Evolutionary conservation across 495 filamentous ascomycete species (phyloP), one percentile per base, ranked within the genome.

Genomic region (Astrocystis sublimbata): DNA sequence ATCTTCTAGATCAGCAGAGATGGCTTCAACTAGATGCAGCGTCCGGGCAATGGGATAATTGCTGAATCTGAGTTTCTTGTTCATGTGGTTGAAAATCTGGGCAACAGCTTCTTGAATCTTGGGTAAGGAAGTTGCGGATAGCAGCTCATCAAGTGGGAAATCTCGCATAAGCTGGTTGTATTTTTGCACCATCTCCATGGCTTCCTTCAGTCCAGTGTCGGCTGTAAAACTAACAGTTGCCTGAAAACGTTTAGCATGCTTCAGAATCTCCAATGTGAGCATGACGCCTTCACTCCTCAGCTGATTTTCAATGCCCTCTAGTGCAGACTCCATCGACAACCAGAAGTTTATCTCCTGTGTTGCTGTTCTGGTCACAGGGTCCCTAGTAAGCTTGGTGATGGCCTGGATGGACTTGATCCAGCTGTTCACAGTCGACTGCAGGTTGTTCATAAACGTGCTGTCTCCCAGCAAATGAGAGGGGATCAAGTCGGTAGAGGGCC

Each of bases 151-250:
- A 42, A 97, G 83, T 2, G 94, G 94, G 65, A 99, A 99, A 70
- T 98, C 96, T 45, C 94, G 86, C 93, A 99, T 97, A 15, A 98
- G 81, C 74, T 94, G 91, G 74, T 99, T 99, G 77, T 97, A 98
- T 70, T 96, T 97, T 78, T 97, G 92, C 38, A 98, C 94, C 76
- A 88, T 86, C 63, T 99, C 93, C 66, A 88, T 92, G 45, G 92
- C 92, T 71, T 98, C 96, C 73, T 92, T 94, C 72, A 99, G 76
- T 2, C 94, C 93, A 46, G 93, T 98, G 72, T 99, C 94, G 12
- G 93, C 88, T 43, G 86, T 86, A 70, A 99, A 99, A 80, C 96
- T 97, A 64, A 97, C 89, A 21, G 93, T 97, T 17, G 93, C 92
- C 75, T 96, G 91, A 70, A 96, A 97, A 56, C 96, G 89, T 76